phyloP scores from a whole-genome alignment of 495 filamentous ascomycete genomes.

The Aspergillus heteromorphus region DNA sequence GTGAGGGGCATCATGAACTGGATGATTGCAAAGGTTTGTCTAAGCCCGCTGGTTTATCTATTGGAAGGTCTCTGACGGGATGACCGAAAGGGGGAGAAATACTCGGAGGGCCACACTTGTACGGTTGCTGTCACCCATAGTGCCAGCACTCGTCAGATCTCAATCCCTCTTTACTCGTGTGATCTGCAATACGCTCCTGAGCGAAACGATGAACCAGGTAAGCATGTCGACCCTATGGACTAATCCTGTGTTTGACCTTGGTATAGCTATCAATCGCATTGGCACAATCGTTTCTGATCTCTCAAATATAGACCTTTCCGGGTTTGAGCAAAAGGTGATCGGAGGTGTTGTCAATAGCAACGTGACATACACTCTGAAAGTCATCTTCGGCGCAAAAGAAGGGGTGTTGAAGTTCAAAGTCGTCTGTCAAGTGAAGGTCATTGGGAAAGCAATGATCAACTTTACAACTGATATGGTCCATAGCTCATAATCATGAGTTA shows the following conservation, averaged over 20 bases:
- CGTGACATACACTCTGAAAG: neutral
- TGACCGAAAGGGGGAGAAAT: neutral
- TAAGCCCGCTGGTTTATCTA: too few relatives aligned
- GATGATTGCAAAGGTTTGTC: slow-evolving; percentile 2
- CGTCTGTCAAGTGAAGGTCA: neutral
- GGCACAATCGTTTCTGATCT: slow-evolving; percentile 1
- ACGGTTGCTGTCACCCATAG: too few relatives aligned
- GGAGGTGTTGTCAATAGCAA: neutral
- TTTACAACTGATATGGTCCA: too few relatives aligned
- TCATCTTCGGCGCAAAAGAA: slow-evolving; percentile 2
- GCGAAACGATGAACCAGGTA: neutral
- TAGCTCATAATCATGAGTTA: too few relatives aligned
- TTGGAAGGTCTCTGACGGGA: too few relatives aligned
- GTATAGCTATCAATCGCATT: neutral
- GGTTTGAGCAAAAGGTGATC: neutral
- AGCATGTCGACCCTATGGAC: too few relatives aligned
- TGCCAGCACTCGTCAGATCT: too few relatives aligned
- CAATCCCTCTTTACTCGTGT: too few relatives aligned
- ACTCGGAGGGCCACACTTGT: neutral
- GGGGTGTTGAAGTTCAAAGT: slow-evolving; percentile 7
- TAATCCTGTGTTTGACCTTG: neutral
- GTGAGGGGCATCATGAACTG: neutral
- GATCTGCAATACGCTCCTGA: too few relatives aligned
- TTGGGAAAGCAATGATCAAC: neutral
- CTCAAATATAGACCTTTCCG: neutral